These are phyloP conservation scores for Brettanomyces naardenensis DNA, from an alignment of 805 yeast species.

Conservation along the genomic window DNA sequence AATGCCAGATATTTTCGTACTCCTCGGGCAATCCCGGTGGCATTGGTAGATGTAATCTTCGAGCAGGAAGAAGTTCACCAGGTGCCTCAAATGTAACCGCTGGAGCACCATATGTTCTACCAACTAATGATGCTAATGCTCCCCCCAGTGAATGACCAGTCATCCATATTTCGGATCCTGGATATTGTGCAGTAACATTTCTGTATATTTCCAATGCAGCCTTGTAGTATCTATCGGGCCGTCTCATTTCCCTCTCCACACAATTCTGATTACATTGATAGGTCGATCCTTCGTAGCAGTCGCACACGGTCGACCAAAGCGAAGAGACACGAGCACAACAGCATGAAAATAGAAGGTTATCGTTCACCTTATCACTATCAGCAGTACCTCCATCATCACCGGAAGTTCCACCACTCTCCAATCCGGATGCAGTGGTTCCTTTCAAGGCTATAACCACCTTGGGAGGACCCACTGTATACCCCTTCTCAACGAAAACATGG, in stretches of 20 bases:
- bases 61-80: conserved; percentile 79
- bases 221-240: conserved; percentile 75
- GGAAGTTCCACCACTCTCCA: conserved; percentile 31
- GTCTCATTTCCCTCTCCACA: conserved; percentile 63
- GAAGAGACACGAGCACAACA: conserved; percentile 93
- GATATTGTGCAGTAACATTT: conserved; percentile 60
- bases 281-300: conserved; percentile 66
- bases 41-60: conserved; percentile 79
- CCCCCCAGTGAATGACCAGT: conserved; percentile 97
- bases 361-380: conserved; percentile 74
- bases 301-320: conserved; percentile 92
- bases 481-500: conserved; percentile 66
- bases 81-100: conserved; percentile 90
- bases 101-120: conserved; percentile 85
- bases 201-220: conserved; percentile 72
- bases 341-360: conserved; percentile 84
- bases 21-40: conserved; percentile 84
- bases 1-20: conserved; percentile 83
- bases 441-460: conserved; percentile 71
- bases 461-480: conserved; percentile 27
- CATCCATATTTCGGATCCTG: conserved; percentile 72
- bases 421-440: conserved; percentile 83
- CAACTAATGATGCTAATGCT: conserved; percentile 69
- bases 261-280: conserved; percentile 88
- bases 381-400: conserved; percentile 56